Conservation (phyloP, 1,284 basidiomycete genomes). For the Ceraceosorus guamensis region DNA sequence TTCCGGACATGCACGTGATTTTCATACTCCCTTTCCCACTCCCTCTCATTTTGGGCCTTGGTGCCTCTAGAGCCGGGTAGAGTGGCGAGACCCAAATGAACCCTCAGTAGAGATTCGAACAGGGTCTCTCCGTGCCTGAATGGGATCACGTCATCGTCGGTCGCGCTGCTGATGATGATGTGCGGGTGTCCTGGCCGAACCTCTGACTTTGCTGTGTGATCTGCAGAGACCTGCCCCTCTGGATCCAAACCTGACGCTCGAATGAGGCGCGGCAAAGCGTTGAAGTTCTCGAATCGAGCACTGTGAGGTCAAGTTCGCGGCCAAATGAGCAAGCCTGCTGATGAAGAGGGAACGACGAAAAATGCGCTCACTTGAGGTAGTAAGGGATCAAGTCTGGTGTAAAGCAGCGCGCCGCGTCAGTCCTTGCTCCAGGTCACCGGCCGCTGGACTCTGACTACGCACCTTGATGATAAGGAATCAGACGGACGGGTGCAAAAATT, state of each 20-base stretch:
- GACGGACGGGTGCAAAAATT: constrained; percentile 63
- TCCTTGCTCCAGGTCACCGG: background rate
- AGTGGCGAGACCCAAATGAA: background rate
- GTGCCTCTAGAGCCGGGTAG: background rate
- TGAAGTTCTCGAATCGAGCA: background rate
- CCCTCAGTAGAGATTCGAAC: constrained; percentile 9
- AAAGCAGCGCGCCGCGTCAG: background rate
- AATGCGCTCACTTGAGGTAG: background rate
- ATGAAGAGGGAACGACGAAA: too few relatives aligned
- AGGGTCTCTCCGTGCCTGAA: constrained; percentile 56
- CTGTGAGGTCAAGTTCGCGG: too few relatives aligned
- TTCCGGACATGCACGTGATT: too few relatives aligned
- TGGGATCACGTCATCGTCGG: constrained; percentile 74
- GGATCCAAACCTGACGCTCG: background rate
- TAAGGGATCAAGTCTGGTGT: constrained; percentile 6
- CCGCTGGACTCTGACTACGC: background rate
- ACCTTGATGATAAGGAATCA: constrained; percentile 63
- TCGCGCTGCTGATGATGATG: constrained; percentile 70
- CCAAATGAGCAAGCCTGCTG: too few relatives aligned
- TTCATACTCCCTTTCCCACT: background rate
- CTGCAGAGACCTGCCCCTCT: background rate
- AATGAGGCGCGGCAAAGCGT: background rate
- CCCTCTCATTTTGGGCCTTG: background rate
- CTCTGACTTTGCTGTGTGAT: background rate
- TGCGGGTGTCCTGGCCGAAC: constrained; percentile 53